Percentiles rank a stretch among this genome's conserved stretches.
phyloP scores from a whole-genome alignment of 345 rosid genomes.

The Salix exigua region DNA sequence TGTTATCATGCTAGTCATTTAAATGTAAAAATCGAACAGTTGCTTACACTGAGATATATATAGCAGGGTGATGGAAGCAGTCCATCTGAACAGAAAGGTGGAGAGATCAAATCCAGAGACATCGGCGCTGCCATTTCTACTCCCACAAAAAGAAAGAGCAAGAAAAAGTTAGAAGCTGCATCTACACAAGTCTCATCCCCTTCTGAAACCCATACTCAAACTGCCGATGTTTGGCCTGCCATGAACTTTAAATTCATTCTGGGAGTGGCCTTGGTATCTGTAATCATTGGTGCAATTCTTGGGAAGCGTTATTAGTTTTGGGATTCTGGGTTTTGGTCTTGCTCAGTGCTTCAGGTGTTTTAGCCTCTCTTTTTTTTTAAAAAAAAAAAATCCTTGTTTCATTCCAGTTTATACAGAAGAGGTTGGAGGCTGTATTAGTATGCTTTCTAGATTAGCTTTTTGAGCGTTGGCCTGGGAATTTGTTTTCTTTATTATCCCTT shows the following conservation, averaged over 20 bases:
- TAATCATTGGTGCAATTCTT: too few species aligned
- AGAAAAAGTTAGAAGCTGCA: slow-evolving; percentile 59
- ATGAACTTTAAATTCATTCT: slow-evolving; percentile 39
- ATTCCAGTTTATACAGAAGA: too few species aligned
- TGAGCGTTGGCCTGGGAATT: slow-evolving; percentile 9
- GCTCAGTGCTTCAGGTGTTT: too few species aligned
- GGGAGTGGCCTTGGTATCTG: too few species aligned
- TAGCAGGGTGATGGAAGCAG: slow-evolving; percentile 36
- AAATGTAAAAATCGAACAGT: neutral
- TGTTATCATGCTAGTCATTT: neutral
- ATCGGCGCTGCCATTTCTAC: slow-evolving; percentile 46
- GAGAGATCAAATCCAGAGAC: slow-evolving; percentile 71
- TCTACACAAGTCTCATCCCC: slow-evolving; percentile 40
- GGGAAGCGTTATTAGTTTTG: too few species aligned
- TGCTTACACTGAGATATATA: neutral
- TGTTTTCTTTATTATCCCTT: slow-evolving; percentile 4
- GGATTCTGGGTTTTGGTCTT: too few species aligned
- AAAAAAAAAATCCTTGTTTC: too few species aligned
- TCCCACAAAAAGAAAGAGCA: slow-evolving; percentile 71
- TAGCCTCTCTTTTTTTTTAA: too few species aligned
- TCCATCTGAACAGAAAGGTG: slow-evolving; percentile 19
- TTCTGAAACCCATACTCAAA: slow-evolving; percentile 28
- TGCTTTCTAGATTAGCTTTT: neutral
- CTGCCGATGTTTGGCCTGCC: slow-evolving; percentile 31
- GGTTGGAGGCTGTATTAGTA: neutral